These are phyloP conservation scores for Leishmania amazonensis DNA, from an alignment of 208 protist species.

Conservation along the genomic window DNA sequence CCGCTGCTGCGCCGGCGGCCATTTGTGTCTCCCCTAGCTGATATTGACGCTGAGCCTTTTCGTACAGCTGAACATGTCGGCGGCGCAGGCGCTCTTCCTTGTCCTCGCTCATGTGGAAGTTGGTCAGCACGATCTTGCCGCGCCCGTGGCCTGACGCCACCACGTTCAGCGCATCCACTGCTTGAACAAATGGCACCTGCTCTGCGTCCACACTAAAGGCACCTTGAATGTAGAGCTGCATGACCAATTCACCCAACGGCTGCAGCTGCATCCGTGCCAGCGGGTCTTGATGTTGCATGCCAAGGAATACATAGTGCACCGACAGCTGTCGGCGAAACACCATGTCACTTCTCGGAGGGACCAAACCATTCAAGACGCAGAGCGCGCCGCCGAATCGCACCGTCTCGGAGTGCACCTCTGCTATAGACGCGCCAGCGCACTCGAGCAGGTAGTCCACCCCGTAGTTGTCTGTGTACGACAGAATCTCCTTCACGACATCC, in stretches of 20 bases:
- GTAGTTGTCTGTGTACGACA: constrained; percentile 49
- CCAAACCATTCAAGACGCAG: constrained; percentile 54
- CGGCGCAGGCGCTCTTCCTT: constrained; percentile 30
- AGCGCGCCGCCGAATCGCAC: constrained; percentile 71
- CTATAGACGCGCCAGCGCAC: constrained; percentile 35
- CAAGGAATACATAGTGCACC: constrained; percentile 65
- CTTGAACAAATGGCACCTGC: constrained; percentile 52
- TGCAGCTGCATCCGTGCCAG: constrained; percentile 45
- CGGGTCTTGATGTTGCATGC: constrained; percentile 38
- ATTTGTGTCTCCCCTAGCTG: constrained; percentile 19
- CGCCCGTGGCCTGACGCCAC: constrained; percentile 48
- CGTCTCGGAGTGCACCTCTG: constrained; percentile 45
- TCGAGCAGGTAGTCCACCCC: constrained; percentile 90
- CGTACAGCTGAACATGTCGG: constrained; percentile 22
- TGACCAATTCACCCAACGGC: constrained; percentile 34
- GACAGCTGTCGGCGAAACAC: constrained; percentile 66
- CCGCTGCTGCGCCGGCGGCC: not conserved
- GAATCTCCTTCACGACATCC: constrained; percentile 57
- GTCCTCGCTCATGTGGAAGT: constrained; percentile 51
- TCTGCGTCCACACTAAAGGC: constrained; percentile 57
- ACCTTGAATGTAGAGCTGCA: constrained; percentile 54
- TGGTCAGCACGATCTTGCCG: constrained; percentile 70
- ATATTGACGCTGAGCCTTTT: constrained; percentile 25
- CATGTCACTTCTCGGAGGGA: constrained; percentile 34
- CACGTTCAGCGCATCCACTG: constrained; percentile 44